Evolutionary conservation across 1,284 basidiomycete genomes (phyloP).

Genomic region (Butyriboletus appendiculatus): DNA sequence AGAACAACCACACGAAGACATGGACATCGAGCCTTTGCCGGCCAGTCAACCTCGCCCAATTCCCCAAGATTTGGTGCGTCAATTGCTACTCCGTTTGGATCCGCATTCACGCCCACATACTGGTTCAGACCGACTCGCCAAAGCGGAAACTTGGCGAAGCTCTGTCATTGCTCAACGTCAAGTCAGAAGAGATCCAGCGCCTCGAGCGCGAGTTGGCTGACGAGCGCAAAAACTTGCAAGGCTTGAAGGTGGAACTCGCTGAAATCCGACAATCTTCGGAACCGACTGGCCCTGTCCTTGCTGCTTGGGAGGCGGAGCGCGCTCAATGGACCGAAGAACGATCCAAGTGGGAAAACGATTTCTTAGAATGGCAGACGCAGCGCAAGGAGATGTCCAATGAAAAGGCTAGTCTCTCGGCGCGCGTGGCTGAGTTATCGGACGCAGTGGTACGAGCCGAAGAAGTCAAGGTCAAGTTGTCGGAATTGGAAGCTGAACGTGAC

Average conservation of each 20-base stretch:
- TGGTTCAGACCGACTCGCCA: slow-evolving; percentile 29
- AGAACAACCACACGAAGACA: slow-evolving; percentile 25
- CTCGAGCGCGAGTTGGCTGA: slow-evolving; percentile 30
- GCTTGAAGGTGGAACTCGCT: slow-evolving; percentile 14
- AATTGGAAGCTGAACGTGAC: slow-evolving; percentile 22
- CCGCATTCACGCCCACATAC: neutral
- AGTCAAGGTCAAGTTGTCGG: slow-evolving; percentile 6
- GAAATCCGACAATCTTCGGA: slow-evolving; percentile 14
- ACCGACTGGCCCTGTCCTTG: slow-evolving; percentile 11
- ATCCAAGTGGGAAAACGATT: slow-evolving; percentile 22
- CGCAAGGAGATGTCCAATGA: slow-evolving; percentile 19
- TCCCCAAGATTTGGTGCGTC: slow-evolving; percentile 24
- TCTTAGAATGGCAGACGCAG: slow-evolving; percentile 15
- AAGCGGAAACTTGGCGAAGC: slow-evolving; percentile 33
- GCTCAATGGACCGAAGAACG: slow-evolving; percentile 28
- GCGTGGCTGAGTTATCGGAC: slow-evolving; percentile 23
- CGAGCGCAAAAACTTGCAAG: slow-evolving; percentile 11
- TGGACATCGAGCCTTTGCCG: slow-evolving; percentile 12
- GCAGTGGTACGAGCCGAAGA: slow-evolving; percentile 12
- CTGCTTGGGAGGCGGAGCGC: slow-evolving; percentile 31
- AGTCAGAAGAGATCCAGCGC: slow-evolving; percentile 41
- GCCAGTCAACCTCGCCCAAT: slow-evolving; percentile 8
- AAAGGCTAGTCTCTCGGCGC: slow-evolving; percentile 12
- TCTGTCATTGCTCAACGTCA: slow-evolving; percentile 36
- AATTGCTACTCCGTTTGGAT: neutral